Evolutionary conservation across 2,329 filamentous ascomycete genomes (phyloP), one percentile per base, ranked within the genome.

Genomic region (Hymenoscyphus albidus): DNA sequence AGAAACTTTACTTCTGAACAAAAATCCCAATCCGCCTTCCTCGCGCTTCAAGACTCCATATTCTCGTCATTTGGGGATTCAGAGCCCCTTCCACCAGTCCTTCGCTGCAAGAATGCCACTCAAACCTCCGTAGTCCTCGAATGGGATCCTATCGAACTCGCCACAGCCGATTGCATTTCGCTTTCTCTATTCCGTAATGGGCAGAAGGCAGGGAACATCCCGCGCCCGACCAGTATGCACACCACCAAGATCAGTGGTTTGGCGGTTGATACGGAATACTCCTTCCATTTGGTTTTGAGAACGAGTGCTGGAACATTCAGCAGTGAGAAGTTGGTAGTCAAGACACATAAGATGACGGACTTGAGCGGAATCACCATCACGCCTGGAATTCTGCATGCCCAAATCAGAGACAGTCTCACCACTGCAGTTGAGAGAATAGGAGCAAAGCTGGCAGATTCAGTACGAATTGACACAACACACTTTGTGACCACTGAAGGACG

Each of bases 261-360:
- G 65, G 93, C 93, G n/a, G 90, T 99, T 75, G 93, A 98, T 77
- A 96, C 92, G 51, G 93, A 96, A 79, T 99, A 98, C 79, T 89
- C 87, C 1, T 99, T 99, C 80, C 92, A 98, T 76, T 83, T 98
- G 60, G 90, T 98, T 10, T 82, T 99, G 75, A 87, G 92, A 73
- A 99, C 95, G 6, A 93, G 88, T 63, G 95, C 95, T 4, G 95
- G 95, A 65, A 96, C 91, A 48, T 93, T 88, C 74, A 85, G 85
- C 67, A 95, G 90, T 76, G 91, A 97, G 70, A 92, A 90, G 76
- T 83, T 99, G 61, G 85, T 85, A 3, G 93, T 97, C 65, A 88
- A 90, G 74, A 99, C 95, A 57, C 95, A 99, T 81, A 97, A 97
- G 82, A 97, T 99, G 93, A 98, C 94, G 48, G 93, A 99, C 77